Evolutionary conservation across 306 rosid genomes (phyloP), one percentile per base, ranked within the genome.

Genomic region (Cucurbita pepo): DNA sequence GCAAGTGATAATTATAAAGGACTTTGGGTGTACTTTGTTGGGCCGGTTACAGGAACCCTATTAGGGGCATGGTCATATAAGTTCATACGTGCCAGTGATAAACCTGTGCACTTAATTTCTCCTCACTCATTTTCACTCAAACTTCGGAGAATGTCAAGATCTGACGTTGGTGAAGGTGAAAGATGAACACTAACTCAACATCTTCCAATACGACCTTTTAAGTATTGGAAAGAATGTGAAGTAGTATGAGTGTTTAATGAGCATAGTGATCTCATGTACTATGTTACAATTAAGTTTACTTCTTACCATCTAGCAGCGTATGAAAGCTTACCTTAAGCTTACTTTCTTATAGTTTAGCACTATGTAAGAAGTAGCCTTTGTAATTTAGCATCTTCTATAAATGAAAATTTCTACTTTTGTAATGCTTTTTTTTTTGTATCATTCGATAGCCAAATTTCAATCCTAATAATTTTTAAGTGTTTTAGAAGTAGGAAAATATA

Each of bases 1-100:
- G 96, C 90, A 3, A 81, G 83, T 62, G 74, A 82, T 56, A 66
- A 77, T 51, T 88, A 85, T 59, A 82, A 82, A 57, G 91, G 86
- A 47, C 77, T 93, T 52, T 88, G 98, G 96, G 78, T 90, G n/a
- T 93, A 90, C 69, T 0, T 83, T 8, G 84, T 85, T 44, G 96
- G 97, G 61, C 98, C 97, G 4, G 51, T 86, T 41, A 77, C 12
- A 10, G 97, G 96, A 75, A 87, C 98, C 41, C 72, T 87, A 57
- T 64, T 85, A 30, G 96, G 90, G 19, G 88, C 96, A 65, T 85
- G 83, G 89, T 78, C 87, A 36, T 88, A 92, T 73, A 76, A 44
- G 78, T 76, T 83, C 48, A 81, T 89, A 69, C 82, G 87, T 74
- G 85, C 66, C 25, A 69, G 52, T 16, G 83, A 88, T 1, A 80